These are phyloP conservation scores for Rhynchosporium graminicola DNA, from an alignment of 2,329 filamentous ascomycete species.

Conservation along the genomic window DNA sequence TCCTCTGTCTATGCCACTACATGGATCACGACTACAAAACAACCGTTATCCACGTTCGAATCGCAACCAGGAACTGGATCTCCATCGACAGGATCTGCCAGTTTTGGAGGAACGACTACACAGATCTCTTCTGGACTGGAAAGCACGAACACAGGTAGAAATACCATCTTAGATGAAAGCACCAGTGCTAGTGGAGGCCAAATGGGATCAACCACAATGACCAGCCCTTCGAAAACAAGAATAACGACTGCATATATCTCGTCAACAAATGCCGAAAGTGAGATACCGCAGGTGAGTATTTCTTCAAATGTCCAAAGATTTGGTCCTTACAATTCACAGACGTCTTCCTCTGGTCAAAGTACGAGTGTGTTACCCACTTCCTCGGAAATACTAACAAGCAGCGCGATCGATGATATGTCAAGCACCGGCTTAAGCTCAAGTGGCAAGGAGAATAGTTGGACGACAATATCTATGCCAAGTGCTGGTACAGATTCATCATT, in stretches of 20 bases:
- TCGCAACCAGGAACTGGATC: background rate
- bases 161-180: background rate
- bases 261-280: background rate
- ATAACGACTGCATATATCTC: background rate
- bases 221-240: background rate
- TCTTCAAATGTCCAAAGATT: background rate
- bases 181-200: background rate
- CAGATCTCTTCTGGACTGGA: background rate
- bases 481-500: background rate
- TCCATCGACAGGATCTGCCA: background rate
- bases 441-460: background rate
- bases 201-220: background rate
- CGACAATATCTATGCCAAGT: background rate
- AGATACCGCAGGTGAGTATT: background rate
- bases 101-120: background rate
- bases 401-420: background rate
- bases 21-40: background rate
- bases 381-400: background rate
- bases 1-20: background rate
- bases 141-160: background rate
- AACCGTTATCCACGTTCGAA: background rate
- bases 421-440: background rate
- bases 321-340: background rate
- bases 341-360: constrained; percentile 1
- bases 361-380: background rate